Evolutionary conservation across 2,329 filamentous ascomycete genomes (phyloP).

Genomic region (Diplodia corticola): DNA sequence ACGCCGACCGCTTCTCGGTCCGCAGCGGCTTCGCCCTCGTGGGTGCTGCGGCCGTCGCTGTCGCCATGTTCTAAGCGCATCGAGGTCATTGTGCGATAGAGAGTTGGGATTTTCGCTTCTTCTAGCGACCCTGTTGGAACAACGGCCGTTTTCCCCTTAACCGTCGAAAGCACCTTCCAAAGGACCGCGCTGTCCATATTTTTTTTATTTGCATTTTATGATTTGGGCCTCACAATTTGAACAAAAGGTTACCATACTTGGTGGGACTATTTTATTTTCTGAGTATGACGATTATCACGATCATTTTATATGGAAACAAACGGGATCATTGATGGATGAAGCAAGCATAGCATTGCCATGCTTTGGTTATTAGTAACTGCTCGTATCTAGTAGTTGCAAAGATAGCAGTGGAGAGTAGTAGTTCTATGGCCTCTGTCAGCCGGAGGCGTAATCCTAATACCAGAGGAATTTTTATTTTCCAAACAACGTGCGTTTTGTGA

Average conservation of each 20-base stretch:
- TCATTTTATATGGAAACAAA: background rate
- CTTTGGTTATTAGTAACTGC: background rate
- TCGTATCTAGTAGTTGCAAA: background rate
- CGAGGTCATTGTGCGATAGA: background rate
- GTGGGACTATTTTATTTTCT: background rate
- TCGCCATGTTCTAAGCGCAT: constrained; percentile 13
- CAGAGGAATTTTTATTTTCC: background rate
- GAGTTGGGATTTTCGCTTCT: background rate
- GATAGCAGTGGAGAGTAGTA: background rate
- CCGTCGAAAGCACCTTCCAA: background rate
- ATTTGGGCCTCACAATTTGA: background rate
- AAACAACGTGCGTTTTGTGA: background rate
- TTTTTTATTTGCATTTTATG: background rate
- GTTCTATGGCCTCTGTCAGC: background rate
- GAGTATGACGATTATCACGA: constrained; percentile 15
- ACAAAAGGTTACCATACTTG: background rate
- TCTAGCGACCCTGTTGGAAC: background rate
- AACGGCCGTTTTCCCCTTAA: background rate
- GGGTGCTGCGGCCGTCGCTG: constrained; percentile 16
- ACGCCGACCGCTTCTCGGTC: background rate
- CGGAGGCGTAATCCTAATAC: constrained; percentile 16
- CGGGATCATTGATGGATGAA: background rate
- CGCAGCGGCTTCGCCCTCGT: constrained; percentile 18
- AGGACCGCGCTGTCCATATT: constrained; percentile 9
- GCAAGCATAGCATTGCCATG: constrained; percentile 13